Conservation (phyloP, 2,329 filamentous ascomycete species). For the Coccinonectria pachysandricola region DNA sequence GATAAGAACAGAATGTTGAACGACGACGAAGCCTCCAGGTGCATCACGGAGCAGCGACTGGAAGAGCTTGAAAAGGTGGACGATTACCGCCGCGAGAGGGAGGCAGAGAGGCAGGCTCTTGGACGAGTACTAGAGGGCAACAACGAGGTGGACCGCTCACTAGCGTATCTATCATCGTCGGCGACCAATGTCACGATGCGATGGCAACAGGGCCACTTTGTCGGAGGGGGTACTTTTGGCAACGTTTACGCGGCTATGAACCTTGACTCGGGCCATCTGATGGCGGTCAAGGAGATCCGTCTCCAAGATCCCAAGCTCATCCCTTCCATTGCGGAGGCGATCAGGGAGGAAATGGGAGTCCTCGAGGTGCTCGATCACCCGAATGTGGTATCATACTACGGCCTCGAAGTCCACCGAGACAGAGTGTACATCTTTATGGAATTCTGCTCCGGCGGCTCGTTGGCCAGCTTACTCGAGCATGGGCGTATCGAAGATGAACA, state of each 20-base stretch:
- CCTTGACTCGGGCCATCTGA: conserved; percentile 85
- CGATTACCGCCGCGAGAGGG: conserved; percentile 63
- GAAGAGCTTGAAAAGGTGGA: conserved; percentile 68
- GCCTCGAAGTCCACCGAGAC: conserved; percentile 95
- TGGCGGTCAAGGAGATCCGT: conserved; percentile 98
- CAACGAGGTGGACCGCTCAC: conserved; percentile 89
- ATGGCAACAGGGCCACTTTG: conserved; percentile 98
- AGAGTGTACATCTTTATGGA: conserved; percentile 99
- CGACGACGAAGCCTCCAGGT: conserved; percentile 73
- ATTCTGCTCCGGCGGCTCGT: conserved; percentile 89
- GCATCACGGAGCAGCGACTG: conserved; percentile 67
- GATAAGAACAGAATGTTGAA: conserved; percentile 65
- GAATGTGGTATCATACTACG: conserved; percentile 95
- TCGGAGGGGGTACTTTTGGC: conserved; percentile 93
- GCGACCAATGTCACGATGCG: conserved; percentile 91
- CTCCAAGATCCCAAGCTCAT: conserved; percentile 95
- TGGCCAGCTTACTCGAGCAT: conserved; percentile 83
- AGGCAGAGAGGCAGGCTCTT: conserved; percentile 76
- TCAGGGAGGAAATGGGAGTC: conserved; percentile 94
- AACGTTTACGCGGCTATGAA: conserved; percentile 98
- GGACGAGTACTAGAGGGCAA: conserved; percentile 87
- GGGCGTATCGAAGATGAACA: conserved; percentile 96
- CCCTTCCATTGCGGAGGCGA: conserved; percentile 85
- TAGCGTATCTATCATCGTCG: conserved; percentile 87
- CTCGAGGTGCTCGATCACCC: conserved; percentile 92